These are phyloP conservation scores for Globisporangium spinosum DNA, from an alignment of 352 stramenopile genomes.

Conservation along the genomic window DNA sequence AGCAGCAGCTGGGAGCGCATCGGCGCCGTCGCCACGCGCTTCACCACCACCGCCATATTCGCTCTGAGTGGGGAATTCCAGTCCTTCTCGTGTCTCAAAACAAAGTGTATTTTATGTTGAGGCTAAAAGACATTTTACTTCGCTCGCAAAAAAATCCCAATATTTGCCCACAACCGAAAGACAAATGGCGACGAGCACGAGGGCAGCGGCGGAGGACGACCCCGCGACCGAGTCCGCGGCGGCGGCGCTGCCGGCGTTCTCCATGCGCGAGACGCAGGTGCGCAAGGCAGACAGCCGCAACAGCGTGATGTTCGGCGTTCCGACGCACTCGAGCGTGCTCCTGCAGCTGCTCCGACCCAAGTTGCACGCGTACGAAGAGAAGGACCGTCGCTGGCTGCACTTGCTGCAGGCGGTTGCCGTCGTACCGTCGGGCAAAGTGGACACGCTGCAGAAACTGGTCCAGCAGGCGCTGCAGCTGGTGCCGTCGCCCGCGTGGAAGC, in stretches of 20 bases:
- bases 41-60: neutral
- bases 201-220: neutral
- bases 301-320: slow-evolving; percentile 46
- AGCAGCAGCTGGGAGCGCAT: neutral
- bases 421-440: slow-evolving; percentile 56
- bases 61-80: neutral
- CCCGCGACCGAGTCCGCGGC: neutral
- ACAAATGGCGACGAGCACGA: slow-evolving; percentile 1
- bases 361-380: slow-evolving; percentile 53
- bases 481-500: slow-evolving; percentile 27
- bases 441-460: slow-evolving; percentile 46
- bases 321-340: slow-evolving; percentile 48
- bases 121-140: too few relatives aligned
- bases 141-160: neutral
- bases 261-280: slow-evolving; percentile 40
- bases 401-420: slow-evolving; percentile 56
- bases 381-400: slow-evolving; percentile 65
- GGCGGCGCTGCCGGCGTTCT: slow-evolving; percentile 43
- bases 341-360: slow-evolving; percentile 44
- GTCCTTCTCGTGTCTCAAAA: too few relatives aligned
- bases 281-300: slow-evolving; percentile 59
- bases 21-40: neutral
- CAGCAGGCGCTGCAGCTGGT: slow-evolving; percentile 50
- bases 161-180: neutral
- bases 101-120: too few relatives aligned